Evolutionary conservation across 306 rosid genomes (phyloP).

Genomic region (Casuarina glauca): DNA sequence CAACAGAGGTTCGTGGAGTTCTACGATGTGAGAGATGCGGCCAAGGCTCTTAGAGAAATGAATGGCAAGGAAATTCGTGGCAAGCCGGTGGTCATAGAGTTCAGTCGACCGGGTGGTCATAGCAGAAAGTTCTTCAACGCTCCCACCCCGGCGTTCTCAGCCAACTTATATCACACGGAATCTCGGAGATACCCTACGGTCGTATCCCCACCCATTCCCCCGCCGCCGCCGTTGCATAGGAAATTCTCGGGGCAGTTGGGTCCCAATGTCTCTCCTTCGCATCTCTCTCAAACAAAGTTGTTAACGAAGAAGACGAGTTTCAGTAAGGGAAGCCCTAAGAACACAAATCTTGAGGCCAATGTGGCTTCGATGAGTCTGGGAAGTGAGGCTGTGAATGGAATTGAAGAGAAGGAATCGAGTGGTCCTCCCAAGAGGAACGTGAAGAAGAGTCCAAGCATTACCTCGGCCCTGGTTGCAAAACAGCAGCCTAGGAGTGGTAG

Average conservation of each 20-base stretch:
- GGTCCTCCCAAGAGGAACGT: conserved; percentile 25
- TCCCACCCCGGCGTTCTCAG: neutral
- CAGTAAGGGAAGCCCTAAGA: conserved; percentile 16
- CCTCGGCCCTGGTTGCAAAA: conserved; percentile 7
- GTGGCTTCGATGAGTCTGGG: conserved; percentile 39
- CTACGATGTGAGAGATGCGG: conserved; percentile 75
- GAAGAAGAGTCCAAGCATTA: conserved; percentile 15
- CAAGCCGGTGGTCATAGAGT: conserved; percentile 55
- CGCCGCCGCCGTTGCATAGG: neutral
- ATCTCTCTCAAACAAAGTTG: conserved; percentile 27
- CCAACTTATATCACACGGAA: conserved; percentile 10
- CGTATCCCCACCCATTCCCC: conserved; percentile 17
- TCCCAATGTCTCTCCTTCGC: conserved; percentile 17
- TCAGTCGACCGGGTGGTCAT: conserved; percentile 71
- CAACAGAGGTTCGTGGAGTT: conserved; percentile 82
- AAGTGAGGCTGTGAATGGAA: conserved; percentile 13
- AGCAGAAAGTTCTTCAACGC: conserved; percentile 41
- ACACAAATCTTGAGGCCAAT: conserved; percentile 23
- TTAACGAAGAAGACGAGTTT: conserved; percentile 11
- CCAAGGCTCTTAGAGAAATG: conserved; percentile 63
- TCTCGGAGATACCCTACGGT: conserved; percentile 18
- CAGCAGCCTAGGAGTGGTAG: conserved; percentile 32
- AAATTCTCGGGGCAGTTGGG: conserved; percentile 27
- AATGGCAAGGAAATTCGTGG: conserved; percentile 71
- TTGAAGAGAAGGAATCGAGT: conserved; percentile 26